These are phyloP conservation scores for Hymenoscyphus fructigenus DNA, from an alignment of 2,329 filamentous ascomycete species.

Conservation along the genomic window DNA sequence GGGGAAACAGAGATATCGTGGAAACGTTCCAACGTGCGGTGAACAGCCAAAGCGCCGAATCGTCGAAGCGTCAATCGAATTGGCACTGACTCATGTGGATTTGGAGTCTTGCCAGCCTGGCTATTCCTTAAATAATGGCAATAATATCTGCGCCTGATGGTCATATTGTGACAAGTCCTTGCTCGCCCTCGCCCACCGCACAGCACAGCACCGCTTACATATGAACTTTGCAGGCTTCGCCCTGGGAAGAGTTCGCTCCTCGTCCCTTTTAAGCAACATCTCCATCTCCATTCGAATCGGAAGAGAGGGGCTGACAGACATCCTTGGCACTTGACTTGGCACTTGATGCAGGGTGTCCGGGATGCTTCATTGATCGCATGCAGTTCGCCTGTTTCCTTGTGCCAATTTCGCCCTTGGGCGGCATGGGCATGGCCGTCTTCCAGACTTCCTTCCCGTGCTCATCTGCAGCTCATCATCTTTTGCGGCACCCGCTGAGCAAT, in stretches of 20 bases:
- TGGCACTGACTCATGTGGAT: background rate
- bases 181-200: background rate
- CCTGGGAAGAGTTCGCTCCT: background rate
- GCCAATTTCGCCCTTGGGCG: background rate
- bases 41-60: background rate
- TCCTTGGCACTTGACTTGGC: background rate
- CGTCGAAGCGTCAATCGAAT: background rate
- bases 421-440: background rate
- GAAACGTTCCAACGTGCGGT: background rate
- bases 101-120: no score
- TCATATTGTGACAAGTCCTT: background rate
- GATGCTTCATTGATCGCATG: conserved; percentile 3
- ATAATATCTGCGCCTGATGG: background rate
- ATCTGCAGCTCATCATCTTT: conserved; percentile 3
- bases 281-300: background rate
- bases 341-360: background rate
- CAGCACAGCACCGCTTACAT: background rate
- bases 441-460: background rate
- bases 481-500: background rate
- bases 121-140: background rate
- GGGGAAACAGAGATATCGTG: background rate
- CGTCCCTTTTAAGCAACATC: background rate
- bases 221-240: background rate
- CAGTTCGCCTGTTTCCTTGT: conserved; percentile 5
- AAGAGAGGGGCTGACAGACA: background rate